Base-by-base conservation (phyloP, 257 asterid genomes). In the Nicotiana knightiana region DNA sequence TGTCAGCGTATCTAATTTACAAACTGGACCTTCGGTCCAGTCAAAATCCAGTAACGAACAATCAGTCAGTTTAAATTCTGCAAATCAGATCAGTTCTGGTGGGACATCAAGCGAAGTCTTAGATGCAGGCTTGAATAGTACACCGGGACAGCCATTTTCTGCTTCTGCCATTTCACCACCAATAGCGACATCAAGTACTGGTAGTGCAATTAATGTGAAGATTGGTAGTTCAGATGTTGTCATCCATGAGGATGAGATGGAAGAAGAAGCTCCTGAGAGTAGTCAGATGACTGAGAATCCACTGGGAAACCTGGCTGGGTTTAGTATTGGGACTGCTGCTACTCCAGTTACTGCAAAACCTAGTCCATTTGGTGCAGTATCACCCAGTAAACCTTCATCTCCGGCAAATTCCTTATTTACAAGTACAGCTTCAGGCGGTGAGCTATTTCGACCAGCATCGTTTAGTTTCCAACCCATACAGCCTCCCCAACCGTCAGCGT, bases 401-500 rank as follows among this genome's bases (percentile, higher is more conserved):
- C 84, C 88, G 59, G 35, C 86, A 51, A 81, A 85, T 82, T 85
- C 94, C 53, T 84, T 87, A 26, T 90, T 83, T 81, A 80, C 85
- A 63, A 80, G 86, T 85, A 67, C 93, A 66, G 67, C 87, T 85
- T 77, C 95, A 35, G 57, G 85, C 46, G 90, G 93, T 24, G 97
- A 91, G 92, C 89, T 96, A 77, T 96, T 96, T 87, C 93, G 93
- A 83, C 99, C 99, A 15, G 97, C 98, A 21, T 92, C 99, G 80
- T 91, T 96, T 81, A 90, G 79, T 89, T 88, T 96, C 89, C 94
- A 89, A 73, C 67, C 94, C 30, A 88, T 88, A n/a, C 92, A 88
- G 85, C 79, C 90, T 81, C 81, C 89, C 53, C 89, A 90, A 68
- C 88, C 92, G 67, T 83, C 86, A 66, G 86, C 85, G 81, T 87